phyloP scores from a whole-genome alignment of 2,329 filamentous ascomycete genomes.

The Conoideocrella luteorostrata region DNA sequence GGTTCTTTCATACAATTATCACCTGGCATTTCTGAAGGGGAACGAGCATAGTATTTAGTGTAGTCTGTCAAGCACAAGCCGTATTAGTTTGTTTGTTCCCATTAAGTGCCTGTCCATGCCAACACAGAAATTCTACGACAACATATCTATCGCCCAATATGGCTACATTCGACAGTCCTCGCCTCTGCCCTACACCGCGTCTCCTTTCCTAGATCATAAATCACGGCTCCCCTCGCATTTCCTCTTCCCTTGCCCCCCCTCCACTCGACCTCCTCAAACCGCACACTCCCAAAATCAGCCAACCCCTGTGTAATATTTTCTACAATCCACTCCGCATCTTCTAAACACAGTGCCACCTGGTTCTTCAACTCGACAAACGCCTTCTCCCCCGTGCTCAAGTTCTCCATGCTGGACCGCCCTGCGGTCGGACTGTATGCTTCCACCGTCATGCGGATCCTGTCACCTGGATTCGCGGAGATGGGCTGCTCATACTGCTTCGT shows the following conservation, averaged over 20 bases:
- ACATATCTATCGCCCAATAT: too few species aligned
- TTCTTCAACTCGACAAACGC: neutral
- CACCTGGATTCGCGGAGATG: neutral
- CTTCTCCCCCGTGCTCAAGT: constrained; percentile 3
- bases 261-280: constrained; percentile 1
- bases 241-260: neutral
- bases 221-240: neutral
- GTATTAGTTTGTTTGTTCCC: too few species aligned
- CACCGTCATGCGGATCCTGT: constrained; percentile 3
- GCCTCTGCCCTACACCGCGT: neutral
- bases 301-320: neutral
- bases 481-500: constrained; percentile 2
- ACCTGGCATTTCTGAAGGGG: too few species aligned
- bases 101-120: too few species aligned
- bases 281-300: neutral
- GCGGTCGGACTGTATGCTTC: neutral
- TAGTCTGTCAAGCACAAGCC: too few species aligned
- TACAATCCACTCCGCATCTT: constrained; percentile 4
- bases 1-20: too few species aligned
- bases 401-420: constrained; percentile 1
- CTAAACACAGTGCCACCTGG: neutral
- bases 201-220: neutral
- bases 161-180: neutral
- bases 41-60: too few species aligned
- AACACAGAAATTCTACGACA: too few species aligned